These are phyloP conservation scores for Datura wrightii DNA, from an alignment of 257 asterid species.

Conservation along the genomic window DNA sequence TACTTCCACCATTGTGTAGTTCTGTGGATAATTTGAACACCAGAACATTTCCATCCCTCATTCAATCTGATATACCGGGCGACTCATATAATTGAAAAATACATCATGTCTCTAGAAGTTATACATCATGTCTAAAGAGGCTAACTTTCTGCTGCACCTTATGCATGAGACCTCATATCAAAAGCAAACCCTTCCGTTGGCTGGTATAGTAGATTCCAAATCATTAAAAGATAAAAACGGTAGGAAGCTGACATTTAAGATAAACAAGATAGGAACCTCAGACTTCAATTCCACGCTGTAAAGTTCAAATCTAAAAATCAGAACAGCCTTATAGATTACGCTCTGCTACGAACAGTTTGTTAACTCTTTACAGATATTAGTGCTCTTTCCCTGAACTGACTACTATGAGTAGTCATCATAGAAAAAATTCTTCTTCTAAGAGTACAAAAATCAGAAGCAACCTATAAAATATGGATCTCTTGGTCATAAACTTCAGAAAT, in stretches of 20 bases:
- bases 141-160: conserved; percentile 17
- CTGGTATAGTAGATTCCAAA: neutral
- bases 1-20: neutral
- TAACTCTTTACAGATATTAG: neutral
- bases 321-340: neutral
- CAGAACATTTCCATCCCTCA: neutral
- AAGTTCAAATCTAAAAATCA: neutral
- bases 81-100: neutral
- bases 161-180: conserved; percentile 2
- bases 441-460: conserved; percentile 60
- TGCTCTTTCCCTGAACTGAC: neutral
- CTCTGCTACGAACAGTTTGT: neutral
- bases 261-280: neutral
- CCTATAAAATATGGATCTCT: conserved; percentile 61
- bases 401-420: conserved; percentile 68
- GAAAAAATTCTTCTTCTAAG: conserved; percentile 58
- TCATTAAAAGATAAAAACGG: conserved; percentile 7
- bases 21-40: neutral
- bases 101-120: neutral
- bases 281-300: neutral
- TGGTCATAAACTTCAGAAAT: conserved; percentile 59
- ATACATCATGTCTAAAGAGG: neutral
- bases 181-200: neutral
- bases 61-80: neutral
- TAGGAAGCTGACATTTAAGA: neutral